A percentile compares a stretch with the other conserved stretches of the same genome.
These are phyloP conservation scores for Penicillium waksmanii DNA, from an alignment of 495 filamentous ascomycete species.

Conservation along the genomic window DNA sequence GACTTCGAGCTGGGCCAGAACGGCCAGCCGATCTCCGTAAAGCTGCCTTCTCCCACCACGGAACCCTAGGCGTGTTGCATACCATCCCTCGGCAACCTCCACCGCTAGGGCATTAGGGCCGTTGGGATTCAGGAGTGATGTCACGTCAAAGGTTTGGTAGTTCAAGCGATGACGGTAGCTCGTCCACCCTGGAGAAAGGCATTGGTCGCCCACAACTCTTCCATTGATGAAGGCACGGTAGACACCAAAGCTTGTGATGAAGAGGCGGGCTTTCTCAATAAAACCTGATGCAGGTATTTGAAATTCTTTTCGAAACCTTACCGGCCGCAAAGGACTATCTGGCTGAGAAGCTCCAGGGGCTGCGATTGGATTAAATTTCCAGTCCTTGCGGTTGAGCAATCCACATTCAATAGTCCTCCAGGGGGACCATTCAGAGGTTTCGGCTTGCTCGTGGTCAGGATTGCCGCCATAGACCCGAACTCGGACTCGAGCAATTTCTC, in stretches of 20 bases:
- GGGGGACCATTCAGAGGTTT: slow-evolving; percentile 17
- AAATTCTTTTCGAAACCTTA: slow-evolving; percentile 9
- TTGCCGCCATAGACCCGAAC: slow-evolving; percentile 7
- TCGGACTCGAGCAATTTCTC: slow-evolving; percentile 8
- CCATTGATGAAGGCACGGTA: slow-evolving; percentile 52
- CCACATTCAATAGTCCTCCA: slow-evolving; percentile 10
- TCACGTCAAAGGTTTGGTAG: slow-evolving; percentile 57
- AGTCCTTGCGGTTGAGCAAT: slow-evolving; percentile 13
- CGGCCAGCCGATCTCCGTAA: slow-evolving; percentile 47
- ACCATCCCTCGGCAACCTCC: slow-evolving; percentile 58
- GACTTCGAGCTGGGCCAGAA: slow-evolving; percentile 47
- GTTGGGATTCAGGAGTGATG: slow-evolving; percentile 25
- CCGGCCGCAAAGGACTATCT: slow-evolving; percentile 12
- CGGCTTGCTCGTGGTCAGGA: not conserved
- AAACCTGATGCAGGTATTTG: not conserved
- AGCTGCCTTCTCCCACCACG: slow-evolving; percentile 24
- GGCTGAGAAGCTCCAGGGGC: slow-evolving; percentile 1
- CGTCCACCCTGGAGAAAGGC: slow-evolving; percentile 47
- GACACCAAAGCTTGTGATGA: slow-evolving; percentile 49
- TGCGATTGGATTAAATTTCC: slow-evolving; percentile 14
- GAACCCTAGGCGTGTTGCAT: slow-evolving; percentile 43
- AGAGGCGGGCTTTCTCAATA: slow-evolving; percentile 33
- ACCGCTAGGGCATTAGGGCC: slow-evolving; percentile 48
- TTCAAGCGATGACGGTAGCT: slow-evolving; percentile 47
- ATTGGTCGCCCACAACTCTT: slow-evolving; percentile 41